A percentile compares a stretch with the other conserved stretches of the same genome.
Evolutionary conservation across 305 asterid genomes (phyloP).

Genomic region (Fraxinus floribunda): DNA sequence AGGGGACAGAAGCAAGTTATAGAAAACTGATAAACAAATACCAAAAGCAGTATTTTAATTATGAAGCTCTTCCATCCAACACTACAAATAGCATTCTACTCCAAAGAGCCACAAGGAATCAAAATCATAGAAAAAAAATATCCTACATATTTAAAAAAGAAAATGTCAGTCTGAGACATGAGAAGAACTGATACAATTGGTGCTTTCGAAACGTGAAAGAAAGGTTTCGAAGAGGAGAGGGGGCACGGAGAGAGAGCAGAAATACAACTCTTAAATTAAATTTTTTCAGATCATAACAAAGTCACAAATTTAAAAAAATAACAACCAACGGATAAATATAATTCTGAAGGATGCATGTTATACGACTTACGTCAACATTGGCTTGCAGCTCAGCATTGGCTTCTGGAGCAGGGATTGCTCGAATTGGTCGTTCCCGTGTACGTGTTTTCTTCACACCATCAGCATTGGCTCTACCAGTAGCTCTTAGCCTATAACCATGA

Average conservation of each 20-base stretch:
- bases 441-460: slow-evolving; percentile 60
- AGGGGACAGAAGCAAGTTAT: neutral
- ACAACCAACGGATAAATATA: neutral
- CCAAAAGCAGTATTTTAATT: neutral
- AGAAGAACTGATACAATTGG: neutral
- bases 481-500: slow-evolving; percentile 52
- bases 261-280: neutral
- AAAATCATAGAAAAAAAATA: slow-evolving; percentile 1
- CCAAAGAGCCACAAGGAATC: slow-evolving; percentile 4
- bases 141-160: neutral
- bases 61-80: neutral
- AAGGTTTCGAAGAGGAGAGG: neutral
- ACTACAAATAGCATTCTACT: neutral
- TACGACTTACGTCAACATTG: slow-evolving; percentile 67
- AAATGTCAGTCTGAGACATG: neutral
- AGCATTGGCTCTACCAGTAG: slow-evolving; percentile 64
- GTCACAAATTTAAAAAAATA: neutral
- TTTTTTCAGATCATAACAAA: neutral
- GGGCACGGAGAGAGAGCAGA: neutral
- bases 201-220: neutral
- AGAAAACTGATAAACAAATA: neutral
- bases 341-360: neutral
- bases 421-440: slow-evolving; percentile 56
- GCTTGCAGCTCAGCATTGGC: slow-evolving; percentile 91
- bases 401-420: slow-evolving; percentile 78